Percentiles rank a stretch among this genome's conserved stretches.
Evolutionary conservation across 495 filamentous ascomycete species (phyloP).

Genomic region (Extremus antarcticus): DNA sequence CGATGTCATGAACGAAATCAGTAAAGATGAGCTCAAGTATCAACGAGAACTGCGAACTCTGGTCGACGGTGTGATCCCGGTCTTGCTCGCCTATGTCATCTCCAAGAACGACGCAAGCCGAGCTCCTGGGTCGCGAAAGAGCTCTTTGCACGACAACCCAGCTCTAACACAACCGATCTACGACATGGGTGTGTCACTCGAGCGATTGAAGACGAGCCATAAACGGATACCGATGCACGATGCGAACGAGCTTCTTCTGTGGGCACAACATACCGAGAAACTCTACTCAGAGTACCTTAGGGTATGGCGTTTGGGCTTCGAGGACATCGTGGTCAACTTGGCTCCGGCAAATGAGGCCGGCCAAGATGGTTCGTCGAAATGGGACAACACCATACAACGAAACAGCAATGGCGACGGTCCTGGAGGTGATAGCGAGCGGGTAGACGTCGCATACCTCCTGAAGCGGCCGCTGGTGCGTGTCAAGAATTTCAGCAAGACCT

Average conservation of each 20-base stretch:
- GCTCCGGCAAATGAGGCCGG: conserved; percentile 48
- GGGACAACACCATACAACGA: conserved; percentile 59
- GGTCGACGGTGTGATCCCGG: conserved; percentile 92
- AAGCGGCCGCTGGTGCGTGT: conserved; percentile 80
- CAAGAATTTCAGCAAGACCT: conserved; percentile 76
- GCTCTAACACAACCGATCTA: conserved; percentile 80
- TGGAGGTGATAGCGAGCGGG: conserved; percentile 66
- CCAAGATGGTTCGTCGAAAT: conserved; percentile 29
- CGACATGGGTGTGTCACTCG: conserved; percentile 84
- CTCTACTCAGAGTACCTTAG: conserved; percentile 81
- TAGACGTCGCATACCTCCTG: conserved; percentile 87
- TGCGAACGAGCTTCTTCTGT: conserved; percentile 56
- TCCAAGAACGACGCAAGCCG: conserved; percentile 59
- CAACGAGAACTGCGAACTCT: conserved; percentile 85
- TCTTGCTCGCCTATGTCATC: conserved; percentile 74
- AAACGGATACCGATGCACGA: conserved; percentile 63
- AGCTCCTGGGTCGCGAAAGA: conserved; percentile 52
- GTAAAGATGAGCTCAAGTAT: conserved; percentile 78
- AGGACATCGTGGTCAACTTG: conserved; percentile 88
- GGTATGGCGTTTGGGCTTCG: conserved; percentile 88
- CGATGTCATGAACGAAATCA: conserved; percentile 71
- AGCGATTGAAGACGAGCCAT: conserved; percentile 71
- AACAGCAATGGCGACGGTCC: conserved; percentile 66
- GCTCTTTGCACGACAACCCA: conserved; percentile 42
- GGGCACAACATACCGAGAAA: conserved; percentile 65